Conservation (phyloP, 2,329 filamentous ascomycete genomes). For the Epichloe hybrida region DNA sequence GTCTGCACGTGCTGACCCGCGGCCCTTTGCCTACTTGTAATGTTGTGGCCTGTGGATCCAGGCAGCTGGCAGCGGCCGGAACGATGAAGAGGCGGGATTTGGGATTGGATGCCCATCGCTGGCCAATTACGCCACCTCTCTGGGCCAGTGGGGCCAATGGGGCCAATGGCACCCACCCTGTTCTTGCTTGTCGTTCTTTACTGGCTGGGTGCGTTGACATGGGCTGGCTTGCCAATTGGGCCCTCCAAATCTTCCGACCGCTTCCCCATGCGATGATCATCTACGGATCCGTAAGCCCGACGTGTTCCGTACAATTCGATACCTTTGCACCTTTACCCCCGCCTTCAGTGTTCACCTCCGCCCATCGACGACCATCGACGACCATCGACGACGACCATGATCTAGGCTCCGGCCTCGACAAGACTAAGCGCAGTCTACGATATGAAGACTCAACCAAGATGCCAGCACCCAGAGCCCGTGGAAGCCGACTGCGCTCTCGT, state of each 20-base stretch:
- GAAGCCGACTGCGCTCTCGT: conserved; percentile 28
- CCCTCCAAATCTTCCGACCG: neutral
- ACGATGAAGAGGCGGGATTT: neutral
- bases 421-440: conserved; percentile 1
- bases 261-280: neutral
- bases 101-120: neutral
- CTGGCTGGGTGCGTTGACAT: neutral
- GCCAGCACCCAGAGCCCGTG: conserved; percentile 12
- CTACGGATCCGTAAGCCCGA: neutral
- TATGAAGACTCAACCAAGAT: conserved; percentile 9
- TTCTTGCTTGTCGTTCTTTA: no score
- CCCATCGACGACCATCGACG: neutral
- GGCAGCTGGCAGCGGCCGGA: neutral
- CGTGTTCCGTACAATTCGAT: neutral
- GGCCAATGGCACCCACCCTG: neutral
- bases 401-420: neutral
- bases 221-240: neutral
- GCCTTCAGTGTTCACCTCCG: neutral
- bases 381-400: neutral
- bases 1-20: neutral
- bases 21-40: neutral
- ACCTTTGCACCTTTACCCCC: neutral
- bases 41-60: conserved; percentile 1
- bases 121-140: neutral
- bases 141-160: neutral